Base-by-base conservation (phyloP, 768 basidiomycete genomes). In the Termitomyces sp. region DNA sequence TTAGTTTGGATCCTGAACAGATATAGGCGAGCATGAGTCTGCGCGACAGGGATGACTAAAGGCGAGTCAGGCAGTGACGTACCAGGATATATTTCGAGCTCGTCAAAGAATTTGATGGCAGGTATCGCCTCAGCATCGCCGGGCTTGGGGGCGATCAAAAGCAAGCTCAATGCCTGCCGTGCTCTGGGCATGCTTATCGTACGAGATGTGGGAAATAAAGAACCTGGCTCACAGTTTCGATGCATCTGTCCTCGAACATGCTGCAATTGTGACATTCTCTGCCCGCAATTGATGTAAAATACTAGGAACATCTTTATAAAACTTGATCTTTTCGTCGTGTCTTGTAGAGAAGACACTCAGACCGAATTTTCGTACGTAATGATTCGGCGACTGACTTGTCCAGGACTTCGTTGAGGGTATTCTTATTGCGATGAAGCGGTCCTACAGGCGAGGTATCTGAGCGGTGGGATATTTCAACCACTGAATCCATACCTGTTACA, bases 81-180 rank as follows among this genome's bases (percentile, higher is more conserved):
- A 83, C 85, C 86, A 28, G 88, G 88, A 67, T 88, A 91, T 70
- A 92, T 89, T 66, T 91, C 88, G 48, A 83, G 63, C 59, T 90
- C 81, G 66, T 88, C 82, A 66, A 91, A 89, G 62, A 84, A 87
- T 35, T 79, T 70, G 55, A 81, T 76, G 0, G 88, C 89, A 18
- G 80, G 72, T 14, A 68, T 75, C 0, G 77, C 70, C 6, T 69
- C 63, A 1, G 62, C 69, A 36, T 63, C 66, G 30, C 71, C 66
- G 10, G 52, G 48, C 43, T 67, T 65, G 3, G 79, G 75, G 14
- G 81, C 79, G 6, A 90, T 71, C 20, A 80, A 79, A 33, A 91
- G 75, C 2, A 89, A 76, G 2, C 72, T 74, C n/a, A 97, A 76
- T 7, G 91, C 91, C 67, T 90, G 79, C 8, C 82, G 78, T 3